Conservation (phyloP, 1,284 basidiomycete species). For the Cutaneotrichosporon mucoides region DNA sequence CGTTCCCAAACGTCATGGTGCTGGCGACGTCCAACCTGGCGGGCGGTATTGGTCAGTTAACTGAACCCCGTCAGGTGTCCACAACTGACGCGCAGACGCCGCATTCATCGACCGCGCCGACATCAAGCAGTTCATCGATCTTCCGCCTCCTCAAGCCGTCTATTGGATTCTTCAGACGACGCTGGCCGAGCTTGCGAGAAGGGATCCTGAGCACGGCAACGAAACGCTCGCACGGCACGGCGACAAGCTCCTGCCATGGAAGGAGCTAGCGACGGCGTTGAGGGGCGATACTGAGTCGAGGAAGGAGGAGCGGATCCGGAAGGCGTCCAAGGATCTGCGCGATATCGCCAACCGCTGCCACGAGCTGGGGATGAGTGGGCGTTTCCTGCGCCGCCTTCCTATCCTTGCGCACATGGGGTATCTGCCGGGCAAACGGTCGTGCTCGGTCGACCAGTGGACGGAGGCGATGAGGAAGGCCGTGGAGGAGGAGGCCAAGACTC, state of each 20-base stretch:
- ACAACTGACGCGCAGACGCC: too few relatives aligned
- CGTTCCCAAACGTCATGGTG: conserved; percentile 86
- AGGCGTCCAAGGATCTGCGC: conserved; percentile 9
- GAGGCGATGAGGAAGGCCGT: conserved; percentile 71
- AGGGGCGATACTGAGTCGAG: not conserved
- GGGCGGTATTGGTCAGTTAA: conserved; percentile 83
- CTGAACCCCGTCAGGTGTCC: too few relatives aligned
- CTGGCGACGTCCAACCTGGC: conserved; percentile 96
- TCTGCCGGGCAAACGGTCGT: conserved; percentile 31
- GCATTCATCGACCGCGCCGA: conserved; percentile 97
- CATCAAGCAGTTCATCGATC: conserved; percentile 89
- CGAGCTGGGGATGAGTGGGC: conserved; percentile 3
- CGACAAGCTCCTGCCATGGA: conserved; percentile 53
- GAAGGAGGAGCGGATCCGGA: conserved; percentile 7
- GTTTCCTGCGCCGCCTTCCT: conserved; percentile 70
- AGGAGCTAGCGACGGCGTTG: not conserved
- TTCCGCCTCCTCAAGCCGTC: conserved; percentile 82
- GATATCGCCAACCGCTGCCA: conserved; percentile 4
- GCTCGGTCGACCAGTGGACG: conserved; percentile 37
- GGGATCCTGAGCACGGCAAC: conserved; percentile 26
- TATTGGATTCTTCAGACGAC: conserved; percentile 90
- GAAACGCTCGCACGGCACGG: conserved; percentile 62
- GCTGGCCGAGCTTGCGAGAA: conserved; percentile 70
- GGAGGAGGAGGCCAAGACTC: conserved; percentile 26
- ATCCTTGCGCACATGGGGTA: conserved; percentile 84